These are phyloP conservation scores for Schwanniomyces sp. DNA, from an alignment of 805 yeast species.

Conservation along the genomic window DNA sequence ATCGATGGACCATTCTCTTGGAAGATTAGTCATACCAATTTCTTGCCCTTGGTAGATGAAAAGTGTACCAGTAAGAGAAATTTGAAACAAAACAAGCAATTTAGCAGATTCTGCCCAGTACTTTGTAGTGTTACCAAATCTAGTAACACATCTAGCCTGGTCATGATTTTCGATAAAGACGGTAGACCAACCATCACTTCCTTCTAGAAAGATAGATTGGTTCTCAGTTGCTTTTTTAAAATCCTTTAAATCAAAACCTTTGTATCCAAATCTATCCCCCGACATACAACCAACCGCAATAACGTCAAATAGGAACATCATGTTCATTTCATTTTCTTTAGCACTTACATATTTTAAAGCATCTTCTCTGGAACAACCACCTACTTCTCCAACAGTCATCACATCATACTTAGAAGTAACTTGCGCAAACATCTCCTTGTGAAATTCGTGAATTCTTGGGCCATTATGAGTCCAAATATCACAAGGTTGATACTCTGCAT, in stretches of 20 bases:
- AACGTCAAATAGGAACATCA: conserved; percentile 35
- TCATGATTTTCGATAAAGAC: conserved; percentile 59
- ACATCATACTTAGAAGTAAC: conserved; percentile 47
- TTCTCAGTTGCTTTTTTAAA: conserved; percentile 39
- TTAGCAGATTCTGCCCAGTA: conserved; percentile 44
- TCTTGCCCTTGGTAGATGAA: conserved; percentile 64
- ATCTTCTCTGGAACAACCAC: conserved; percentile 41
- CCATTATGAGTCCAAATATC: conserved; percentile 38
- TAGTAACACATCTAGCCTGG: conserved; percentile 53
- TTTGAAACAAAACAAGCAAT: conserved; percentile 45
- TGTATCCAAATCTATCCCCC: conserved; percentile 34
- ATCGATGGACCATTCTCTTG: conserved; percentile 44
- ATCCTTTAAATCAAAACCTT: conserved; percentile 33
- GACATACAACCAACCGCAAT: conserved; percentile 37
- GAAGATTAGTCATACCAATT: conserved; percentile 53
- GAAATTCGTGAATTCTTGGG: conserved; percentile 59
- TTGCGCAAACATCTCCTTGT: conserved; percentile 47
- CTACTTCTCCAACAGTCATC: conserved; percentile 61
- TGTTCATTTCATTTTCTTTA: conserved; percentile 33
- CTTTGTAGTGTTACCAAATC: conserved; percentile 48
- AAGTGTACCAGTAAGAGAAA: conserved; percentile 52
- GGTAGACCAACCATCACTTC: conserved; percentile 58
- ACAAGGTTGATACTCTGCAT: conserved; percentile 40
- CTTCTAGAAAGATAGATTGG: conserved; percentile 40
- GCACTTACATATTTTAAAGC: conserved; percentile 44